Percentiles rank a stretch among this genome's conserved stretches.
phyloP scores from a whole-genome alignment of 1,139 yeast genomes.

The Yamadazyma atlantica region DNA sequence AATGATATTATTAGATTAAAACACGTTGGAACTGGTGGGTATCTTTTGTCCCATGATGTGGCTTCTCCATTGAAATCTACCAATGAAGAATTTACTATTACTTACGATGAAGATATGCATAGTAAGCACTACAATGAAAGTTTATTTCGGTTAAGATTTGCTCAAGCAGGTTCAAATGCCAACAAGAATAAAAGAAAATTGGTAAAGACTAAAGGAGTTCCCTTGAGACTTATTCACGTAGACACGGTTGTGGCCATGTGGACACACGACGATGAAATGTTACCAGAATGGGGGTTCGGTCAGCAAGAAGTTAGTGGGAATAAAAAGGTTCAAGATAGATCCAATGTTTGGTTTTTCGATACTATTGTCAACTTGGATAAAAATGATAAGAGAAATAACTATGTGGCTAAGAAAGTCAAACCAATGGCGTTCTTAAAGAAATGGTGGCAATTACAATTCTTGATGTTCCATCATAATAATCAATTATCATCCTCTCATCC shows the following conservation, averaged over 20 bases:
- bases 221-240: conserved; percentile 71
- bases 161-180: conserved; percentile 25
- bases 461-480: conserved; percentile 93
- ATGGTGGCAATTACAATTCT: conserved; percentile 84
- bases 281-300: conserved; percentile 93
- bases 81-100: conserved; percentile 87
- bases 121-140: conserved; percentile 64
- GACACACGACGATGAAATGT: conserved; percentile 78
- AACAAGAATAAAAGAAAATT: conserved; percentile 49
- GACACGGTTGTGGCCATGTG: conserved; percentile 93
- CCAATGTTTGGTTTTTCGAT: conserved; percentile 77
- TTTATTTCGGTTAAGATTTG: conserved; percentile 69
- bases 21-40: conserved; percentile 81
- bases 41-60: conserved; percentile 86
- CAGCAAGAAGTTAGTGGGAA: conserved; percentile 96
- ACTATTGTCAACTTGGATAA: conserved; percentile 57
- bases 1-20: conserved; percentile 75
- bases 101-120: conserved; percentile 40
- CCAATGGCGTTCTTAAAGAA: conserved; percentile 73
- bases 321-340: conserved; percentile 67
- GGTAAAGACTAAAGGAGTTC: conserved; percentile 69
- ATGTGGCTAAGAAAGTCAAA: conserved; percentile 58
- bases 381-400: conserved; percentile 60
- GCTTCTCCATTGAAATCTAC: conserved; percentile 94
- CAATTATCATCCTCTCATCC: conserved; percentile 88